Conservation (phyloP, 75 land plant species). For the Sequoiadendron giganteum region DNA sequence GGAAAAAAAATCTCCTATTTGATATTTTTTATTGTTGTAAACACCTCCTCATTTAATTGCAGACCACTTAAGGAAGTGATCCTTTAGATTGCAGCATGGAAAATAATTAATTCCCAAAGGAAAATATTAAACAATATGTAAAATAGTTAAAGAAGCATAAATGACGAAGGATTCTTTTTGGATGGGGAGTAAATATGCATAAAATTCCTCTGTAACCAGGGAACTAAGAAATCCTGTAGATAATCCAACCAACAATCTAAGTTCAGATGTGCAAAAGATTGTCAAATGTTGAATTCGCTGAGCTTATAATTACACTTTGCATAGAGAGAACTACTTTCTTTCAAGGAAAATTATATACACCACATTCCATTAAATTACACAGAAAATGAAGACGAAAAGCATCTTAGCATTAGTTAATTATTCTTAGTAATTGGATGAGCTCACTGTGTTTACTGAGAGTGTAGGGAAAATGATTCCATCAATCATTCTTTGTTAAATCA, state of each 20-base stretch:
- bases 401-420: background rate
- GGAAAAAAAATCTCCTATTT: background rate
- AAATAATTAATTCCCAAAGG: too few relatives aligned
- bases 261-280: background rate
- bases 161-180: background rate
- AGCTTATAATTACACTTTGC: background rate
- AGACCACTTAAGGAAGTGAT: background rate
- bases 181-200: background rate
- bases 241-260: background rate
- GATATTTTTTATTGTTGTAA: background rate
- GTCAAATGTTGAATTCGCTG: background rate
- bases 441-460: background rate
- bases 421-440: background rate
- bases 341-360: background rate
- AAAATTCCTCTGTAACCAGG: background rate
- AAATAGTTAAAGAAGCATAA: background rate
- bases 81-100: background rate
- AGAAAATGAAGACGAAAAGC: background rate
- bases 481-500: background rate
- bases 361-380: background rate
- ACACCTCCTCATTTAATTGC: background rate
- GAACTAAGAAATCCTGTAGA: background rate
- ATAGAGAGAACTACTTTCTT: background rate
- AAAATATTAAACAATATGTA: too few relatives aligned
- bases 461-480: background rate